phyloP scores from a whole-genome alignment of 2,329 filamentous ascomycete species.

The Ploettnerulaceae sp. region DNA sequence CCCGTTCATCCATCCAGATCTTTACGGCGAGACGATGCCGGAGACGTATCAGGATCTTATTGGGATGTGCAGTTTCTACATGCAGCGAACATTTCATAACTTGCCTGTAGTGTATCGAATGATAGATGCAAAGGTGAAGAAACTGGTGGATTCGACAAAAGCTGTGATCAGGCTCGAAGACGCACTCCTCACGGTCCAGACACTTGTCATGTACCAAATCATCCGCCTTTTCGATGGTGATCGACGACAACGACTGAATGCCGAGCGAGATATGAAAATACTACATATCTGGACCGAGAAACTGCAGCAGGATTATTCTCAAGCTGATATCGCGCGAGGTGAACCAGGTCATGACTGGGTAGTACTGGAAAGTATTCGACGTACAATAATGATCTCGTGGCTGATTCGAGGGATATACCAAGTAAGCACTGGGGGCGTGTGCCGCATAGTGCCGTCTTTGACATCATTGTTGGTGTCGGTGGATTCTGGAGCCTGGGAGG shows the following conservation, averaged over 20 bases:
- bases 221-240: slow-evolving; percentile 33
- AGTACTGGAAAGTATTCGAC: slow-evolving; percentile 34
- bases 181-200: slow-evolving; percentile 22
- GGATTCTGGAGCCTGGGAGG: slow-evolving; percentile 13
- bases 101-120: slow-evolving; percentile 13
- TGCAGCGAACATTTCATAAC: slow-evolving; percentile 14
- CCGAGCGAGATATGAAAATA: slow-evolving; percentile 27
- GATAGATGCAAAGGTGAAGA: slow-evolving; percentile 16
- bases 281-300: slow-evolving; percentile 27
- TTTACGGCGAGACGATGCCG: slow-evolving; percentile 13
- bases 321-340: neutral
- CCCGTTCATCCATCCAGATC: slow-evolving; percentile 22
- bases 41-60: slow-evolving; percentile 20
- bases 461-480: slow-evolving; percentile 13
- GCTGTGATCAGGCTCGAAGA: slow-evolving; percentile 7
- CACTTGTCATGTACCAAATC: slow-evolving; percentile 31
- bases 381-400: slow-evolving; percentile 25
- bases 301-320: slow-evolving; percentile 10
- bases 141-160: slow-evolving; percentile 9
- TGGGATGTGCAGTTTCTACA: slow-evolving; percentile 18
- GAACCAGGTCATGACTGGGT: slow-evolving; percentile 27
- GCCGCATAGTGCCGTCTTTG: slow-evolving; percentile 13
- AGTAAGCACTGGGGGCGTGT: slow-evolving; percentile 15
- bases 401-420: slow-evolving; percentile 19
- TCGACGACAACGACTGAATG: slow-evolving; percentile 24